phyloP scores from a whole-genome alignment of 2,329 filamentous ascomycete species.

The Berkeleyomyces basicola region DNA sequence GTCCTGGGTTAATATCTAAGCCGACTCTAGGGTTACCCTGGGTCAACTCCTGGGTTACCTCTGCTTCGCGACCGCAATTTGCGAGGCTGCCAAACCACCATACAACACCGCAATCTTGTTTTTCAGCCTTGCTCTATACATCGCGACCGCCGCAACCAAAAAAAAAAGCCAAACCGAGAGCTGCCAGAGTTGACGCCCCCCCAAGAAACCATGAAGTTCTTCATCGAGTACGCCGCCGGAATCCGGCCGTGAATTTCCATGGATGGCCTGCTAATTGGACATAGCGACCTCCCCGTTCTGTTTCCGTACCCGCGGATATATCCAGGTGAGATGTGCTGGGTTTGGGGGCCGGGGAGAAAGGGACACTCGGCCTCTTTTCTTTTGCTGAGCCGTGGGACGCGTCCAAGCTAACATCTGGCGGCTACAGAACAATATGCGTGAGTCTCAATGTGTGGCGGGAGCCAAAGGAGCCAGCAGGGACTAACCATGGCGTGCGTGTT shows the following conservation, averaged over 20 bases:
- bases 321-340: conserved; percentile 26
- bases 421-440: conserved; percentile 37
- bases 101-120: not conserved
- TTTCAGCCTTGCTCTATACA: conserved; percentile 6
- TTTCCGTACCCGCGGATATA: conserved; percentile 45
- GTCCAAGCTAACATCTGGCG: not conserved
- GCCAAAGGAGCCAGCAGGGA: not conserved
- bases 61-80: not conserved
- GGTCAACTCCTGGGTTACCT: not conserved
- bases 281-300: conserved; percentile 37
- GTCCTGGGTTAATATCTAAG: no score
- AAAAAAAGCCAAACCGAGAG: not conserved
- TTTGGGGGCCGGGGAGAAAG: not conserved
- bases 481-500: not conserved
- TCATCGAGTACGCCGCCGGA: conserved; percentile 28
- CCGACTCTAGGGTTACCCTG: no score
- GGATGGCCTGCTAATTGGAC: not conserved
- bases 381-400: not conserved
- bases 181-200: not conserved
- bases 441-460: not conserved
- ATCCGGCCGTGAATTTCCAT: not conserved
- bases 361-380: no score
- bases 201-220: conserved; percentile 31
- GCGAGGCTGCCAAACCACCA: conserved; percentile 5
- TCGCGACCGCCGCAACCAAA: not conserved